Conservation (phyloP, 805 yeast genomes). For the Metschnikowia amazonensis region DNA sequence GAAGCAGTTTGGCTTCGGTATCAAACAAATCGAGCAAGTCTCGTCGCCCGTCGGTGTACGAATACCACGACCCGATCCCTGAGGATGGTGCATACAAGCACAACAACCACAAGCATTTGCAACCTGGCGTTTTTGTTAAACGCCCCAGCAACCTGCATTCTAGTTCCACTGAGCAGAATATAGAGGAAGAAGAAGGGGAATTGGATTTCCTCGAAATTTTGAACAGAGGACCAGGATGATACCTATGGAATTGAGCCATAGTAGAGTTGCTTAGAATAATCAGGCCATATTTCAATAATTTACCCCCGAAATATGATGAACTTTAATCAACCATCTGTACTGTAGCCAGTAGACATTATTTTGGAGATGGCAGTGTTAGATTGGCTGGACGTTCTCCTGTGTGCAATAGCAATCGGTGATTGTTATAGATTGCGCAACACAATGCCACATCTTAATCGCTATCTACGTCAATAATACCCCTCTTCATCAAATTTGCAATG, state of each 20-base stretch:
- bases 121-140: constrained; percentile 8
- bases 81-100: constrained; percentile 12
- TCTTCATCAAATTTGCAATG: too few relatives aligned
- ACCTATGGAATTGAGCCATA: neutral
- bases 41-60: constrained; percentile 13
- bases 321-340: neutral
- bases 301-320: neutral
- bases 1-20: constrained; percentile 15
- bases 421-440: neutral
- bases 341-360: neutral
- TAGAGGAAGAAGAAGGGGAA: constrained; percentile 24
- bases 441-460: neutral
- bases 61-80: constrained; percentile 16
- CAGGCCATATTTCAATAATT: neutral
- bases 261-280: neutral
- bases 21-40: constrained; percentile 16
- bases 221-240: constrained; percentile 29
- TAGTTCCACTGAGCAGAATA: neutral
- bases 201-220: constrained; percentile 48
- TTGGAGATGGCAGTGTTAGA: neutral
- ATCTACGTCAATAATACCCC: neutral
- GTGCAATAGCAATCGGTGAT: neutral
- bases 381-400: neutral
- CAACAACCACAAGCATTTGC: constrained; percentile 4
- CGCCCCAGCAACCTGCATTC: constrained; percentile 1